These are phyloP conservation scores for Sophora flavescens DNA, from an alignment of 306 rosid genomes.

Conservation along the genomic window DNA sequence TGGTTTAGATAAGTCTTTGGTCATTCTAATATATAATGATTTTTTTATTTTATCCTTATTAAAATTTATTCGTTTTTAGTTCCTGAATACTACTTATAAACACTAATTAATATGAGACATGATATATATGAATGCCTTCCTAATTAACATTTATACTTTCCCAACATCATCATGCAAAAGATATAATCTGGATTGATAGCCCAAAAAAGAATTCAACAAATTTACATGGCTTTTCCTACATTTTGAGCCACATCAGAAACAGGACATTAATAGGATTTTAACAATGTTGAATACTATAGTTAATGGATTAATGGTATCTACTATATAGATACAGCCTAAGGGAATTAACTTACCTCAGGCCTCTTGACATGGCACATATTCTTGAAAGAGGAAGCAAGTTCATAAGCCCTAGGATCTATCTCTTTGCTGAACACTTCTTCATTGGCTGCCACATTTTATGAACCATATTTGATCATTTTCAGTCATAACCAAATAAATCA, in stretches of 20 bases:
- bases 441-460: constrained; percentile 41
- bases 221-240: constrained; percentile 1
- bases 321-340: neutral
- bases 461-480: constrained; percentile 27
- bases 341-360: constrained; percentile 71
- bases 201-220: constrained; percentile 2
- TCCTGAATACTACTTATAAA: neutral
- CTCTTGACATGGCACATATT: constrained; percentile 72
- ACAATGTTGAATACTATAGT: neutral
- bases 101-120: neutral
- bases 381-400: constrained; percentile 69
- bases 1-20: no score
- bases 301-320: neutral
- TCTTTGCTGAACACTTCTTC: constrained; percentile 62
- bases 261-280: neutral
- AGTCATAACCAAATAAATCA: neutral
- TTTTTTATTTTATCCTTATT: no score
- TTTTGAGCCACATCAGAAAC: constrained; percentile 5
- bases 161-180: constrained; percentile 33
- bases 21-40: no score
- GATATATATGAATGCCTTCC: neutral
- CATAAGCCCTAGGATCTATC: constrained; percentile 69
- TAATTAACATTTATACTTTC: constrained; percentile 10
- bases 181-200: constrained; percentile 13
- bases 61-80: no score